Percentiles rank a stretch among this genome's conserved stretches.
Conservation (phyloP, 257 asterid species). For the Cordia subcordata region DNA sequence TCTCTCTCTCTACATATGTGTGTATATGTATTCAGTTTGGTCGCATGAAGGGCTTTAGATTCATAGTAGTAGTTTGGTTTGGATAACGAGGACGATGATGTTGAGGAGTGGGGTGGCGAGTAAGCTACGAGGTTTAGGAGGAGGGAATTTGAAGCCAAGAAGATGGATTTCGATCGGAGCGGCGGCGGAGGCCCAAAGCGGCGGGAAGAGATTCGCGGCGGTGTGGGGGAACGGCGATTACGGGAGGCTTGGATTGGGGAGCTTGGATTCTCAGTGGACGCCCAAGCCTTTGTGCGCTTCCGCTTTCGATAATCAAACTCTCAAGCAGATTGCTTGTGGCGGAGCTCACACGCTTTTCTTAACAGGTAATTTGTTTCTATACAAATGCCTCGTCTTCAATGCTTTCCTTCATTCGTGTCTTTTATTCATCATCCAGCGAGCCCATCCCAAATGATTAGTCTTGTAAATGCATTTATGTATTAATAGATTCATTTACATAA, state of each 20-base stretch:
- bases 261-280: slow-evolving; percentile 71
- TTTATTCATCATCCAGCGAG: too few species aligned
- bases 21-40: background rate
- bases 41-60: background rate
- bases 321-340: slow-evolving; percentile 78
- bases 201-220: slow-evolving; percentile 61
- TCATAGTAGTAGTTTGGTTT: too few species aligned
- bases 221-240: slow-evolving; percentile 97
- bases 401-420: too few species aligned
- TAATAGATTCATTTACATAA: too few species aligned
- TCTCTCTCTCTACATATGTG: background rate
- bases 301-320: slow-evolving; percentile 57
- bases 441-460: too few species aligned
- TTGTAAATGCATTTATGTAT: too few species aligned
- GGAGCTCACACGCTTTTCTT: slow-evolving; percentile 97
- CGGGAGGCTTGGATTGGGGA: slow-evolving; percentile 90
- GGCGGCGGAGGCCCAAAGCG: slow-evolving; percentile 8
- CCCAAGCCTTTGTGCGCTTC: slow-evolving; percentile 54
- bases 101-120: background rate
- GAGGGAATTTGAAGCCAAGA: slow-evolving; percentile 21
- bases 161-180: slow-evolving; percentile 35
- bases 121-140: slow-evolving; percentile 1
- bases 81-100: background rate
- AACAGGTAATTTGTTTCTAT: slow-evolving; percentile 39
- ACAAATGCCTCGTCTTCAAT: too few species aligned